Evolutionary conservation across 495 filamentous ascomycete species (phyloP).

Genomic region (Cenococcum geophilum): DNA sequence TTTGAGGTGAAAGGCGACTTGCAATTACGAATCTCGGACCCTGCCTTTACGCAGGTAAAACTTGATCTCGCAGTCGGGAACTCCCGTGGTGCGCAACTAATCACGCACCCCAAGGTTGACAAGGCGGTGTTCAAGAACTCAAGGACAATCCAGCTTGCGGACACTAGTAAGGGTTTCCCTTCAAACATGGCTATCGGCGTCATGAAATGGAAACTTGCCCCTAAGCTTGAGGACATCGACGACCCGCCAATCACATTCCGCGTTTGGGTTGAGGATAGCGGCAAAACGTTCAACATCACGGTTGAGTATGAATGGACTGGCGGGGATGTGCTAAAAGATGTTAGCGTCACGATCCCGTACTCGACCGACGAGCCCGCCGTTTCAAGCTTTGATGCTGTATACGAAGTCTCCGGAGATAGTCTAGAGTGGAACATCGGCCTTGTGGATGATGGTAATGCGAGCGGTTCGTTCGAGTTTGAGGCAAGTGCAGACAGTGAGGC

Average conservation of each 20-base stretch:
- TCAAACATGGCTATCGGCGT: slow-evolving; percentile 85
- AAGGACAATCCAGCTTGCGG: slow-evolving; percentile 78
- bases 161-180: slow-evolving; percentile 78
- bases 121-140: slow-evolving; percentile 70
- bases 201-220: slow-evolving; percentile 76
- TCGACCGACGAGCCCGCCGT: slow-evolving; percentile 73
- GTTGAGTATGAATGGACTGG: slow-evolving; percentile 90
- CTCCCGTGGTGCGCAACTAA: slow-evolving; percentile 75
- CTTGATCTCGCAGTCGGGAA: slow-evolving; percentile 68
- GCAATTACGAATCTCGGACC: slow-evolving; percentile 79
- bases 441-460: slow-evolving; percentile 71
- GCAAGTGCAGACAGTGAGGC: slow-evolving; percentile 74
- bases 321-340: slow-evolving; percentile 68
- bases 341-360: slow-evolving; percentile 81
- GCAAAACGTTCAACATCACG: slow-evolving; percentile 73
- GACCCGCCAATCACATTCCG: slow-evolving; percentile 84
- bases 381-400: slow-evolving; percentile 87
- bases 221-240: slow-evolving; percentile 63
- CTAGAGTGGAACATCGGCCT: slow-evolving; percentile 87
- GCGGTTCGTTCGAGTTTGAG: slow-evolving; percentile 89
- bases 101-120: slow-evolving; percentile 93
- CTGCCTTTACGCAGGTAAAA: slow-evolving; percentile 79
- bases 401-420: slow-evolving; percentile 89
- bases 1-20: slow-evolving; percentile 88
- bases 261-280: slow-evolving; percentile 83